Evolutionary conservation across 257 asterid species (phyloP).

Genomic region (Solanum etuberosum): DNA sequence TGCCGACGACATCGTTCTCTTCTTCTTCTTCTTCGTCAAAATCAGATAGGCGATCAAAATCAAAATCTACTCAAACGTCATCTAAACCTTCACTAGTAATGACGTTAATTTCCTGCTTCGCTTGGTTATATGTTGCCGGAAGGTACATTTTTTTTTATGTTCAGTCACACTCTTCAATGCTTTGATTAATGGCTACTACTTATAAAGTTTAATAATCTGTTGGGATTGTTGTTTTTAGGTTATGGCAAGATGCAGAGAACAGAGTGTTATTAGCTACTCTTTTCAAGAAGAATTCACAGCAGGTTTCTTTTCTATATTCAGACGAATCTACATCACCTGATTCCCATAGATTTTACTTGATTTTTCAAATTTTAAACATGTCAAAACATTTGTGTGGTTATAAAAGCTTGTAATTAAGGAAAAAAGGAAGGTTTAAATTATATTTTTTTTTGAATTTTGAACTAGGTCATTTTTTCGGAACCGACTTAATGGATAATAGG

Average conservation of each 20-base stretch:
- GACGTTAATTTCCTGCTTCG: conserved; percentile 70
- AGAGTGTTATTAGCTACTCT: conserved; percentile 41
- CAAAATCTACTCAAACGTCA: conserved; percentile 48
- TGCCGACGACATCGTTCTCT: conserved; percentile 33
- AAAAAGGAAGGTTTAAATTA: not conserved
- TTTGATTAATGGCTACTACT: not conserved
- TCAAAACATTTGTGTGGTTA: not conserved
- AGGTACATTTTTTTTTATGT: conserved; percentile 21
- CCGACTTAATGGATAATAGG: not conserved
- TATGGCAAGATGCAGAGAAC: conserved; percentile 95
- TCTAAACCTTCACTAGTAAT: conserved; percentile 53
- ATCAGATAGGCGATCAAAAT: conserved; percentile 71
- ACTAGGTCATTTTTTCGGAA: not conserved
- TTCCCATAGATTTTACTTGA: not conserved
- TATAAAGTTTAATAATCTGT: not conserved
- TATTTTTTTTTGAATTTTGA: not conserved
- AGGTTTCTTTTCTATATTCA: conserved; percentile 27
- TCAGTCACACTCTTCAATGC: not conserved
- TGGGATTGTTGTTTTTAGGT: conserved; percentile 16
- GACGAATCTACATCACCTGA: not conserved
- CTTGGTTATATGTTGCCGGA: conserved; percentile 91
- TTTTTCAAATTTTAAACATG: not conserved
- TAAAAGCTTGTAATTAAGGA: not conserved
- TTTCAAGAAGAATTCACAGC: conserved; percentile 41
- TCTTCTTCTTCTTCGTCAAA: conserved; percentile 12